phyloP scores from a whole-genome alignment of 2,329 filamentous ascomycete species.

The Stachybotrys echinatus region DNA sequence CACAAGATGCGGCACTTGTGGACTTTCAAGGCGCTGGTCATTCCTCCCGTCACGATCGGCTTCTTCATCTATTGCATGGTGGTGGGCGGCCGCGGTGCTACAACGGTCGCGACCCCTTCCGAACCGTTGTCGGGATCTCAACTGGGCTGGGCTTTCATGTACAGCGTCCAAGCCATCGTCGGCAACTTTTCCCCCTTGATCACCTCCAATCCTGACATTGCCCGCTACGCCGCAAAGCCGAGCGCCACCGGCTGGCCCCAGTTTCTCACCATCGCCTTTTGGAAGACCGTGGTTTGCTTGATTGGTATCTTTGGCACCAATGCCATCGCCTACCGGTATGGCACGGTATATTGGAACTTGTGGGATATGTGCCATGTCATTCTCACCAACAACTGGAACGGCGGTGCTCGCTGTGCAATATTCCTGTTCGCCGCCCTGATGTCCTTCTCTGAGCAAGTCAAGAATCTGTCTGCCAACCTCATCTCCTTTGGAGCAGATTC shows the following conservation, averaged over 20 bases:
- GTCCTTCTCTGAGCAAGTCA: not conserved
- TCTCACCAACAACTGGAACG: not conserved
- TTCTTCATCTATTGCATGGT: constrained; percentile 3
- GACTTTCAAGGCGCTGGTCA: not conserved
- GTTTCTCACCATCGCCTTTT: not conserved
- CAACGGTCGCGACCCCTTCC: not conserved
- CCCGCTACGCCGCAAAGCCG: not conserved
- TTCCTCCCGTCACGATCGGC: not conserved
- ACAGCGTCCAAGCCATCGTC: not conserved
- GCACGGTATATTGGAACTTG: not conserved
- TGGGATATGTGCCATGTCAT: not conserved
- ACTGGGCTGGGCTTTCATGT: not conserved
- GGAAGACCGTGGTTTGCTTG: not conserved
- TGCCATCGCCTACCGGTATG: not conserved
- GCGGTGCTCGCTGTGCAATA: not conserved
- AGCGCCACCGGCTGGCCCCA: not conserved
- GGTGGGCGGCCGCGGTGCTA: not conserved
- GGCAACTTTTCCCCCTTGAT: not conserved
- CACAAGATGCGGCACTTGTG: not conserved
- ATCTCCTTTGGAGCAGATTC: not conserved
- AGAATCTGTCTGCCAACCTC: not conserved
- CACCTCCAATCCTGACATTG: not conserved
- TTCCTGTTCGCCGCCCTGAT: not conserved
- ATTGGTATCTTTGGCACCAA: not conserved
- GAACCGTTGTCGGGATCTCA: not conserved